A percentile compares a stretch with the other conserved stretches of the same genome.
These are phyloP conservation scores for Anethum foeniculum DNA, from an alignment of 140 eudicot species.

Conservation along the genomic window DNA sequence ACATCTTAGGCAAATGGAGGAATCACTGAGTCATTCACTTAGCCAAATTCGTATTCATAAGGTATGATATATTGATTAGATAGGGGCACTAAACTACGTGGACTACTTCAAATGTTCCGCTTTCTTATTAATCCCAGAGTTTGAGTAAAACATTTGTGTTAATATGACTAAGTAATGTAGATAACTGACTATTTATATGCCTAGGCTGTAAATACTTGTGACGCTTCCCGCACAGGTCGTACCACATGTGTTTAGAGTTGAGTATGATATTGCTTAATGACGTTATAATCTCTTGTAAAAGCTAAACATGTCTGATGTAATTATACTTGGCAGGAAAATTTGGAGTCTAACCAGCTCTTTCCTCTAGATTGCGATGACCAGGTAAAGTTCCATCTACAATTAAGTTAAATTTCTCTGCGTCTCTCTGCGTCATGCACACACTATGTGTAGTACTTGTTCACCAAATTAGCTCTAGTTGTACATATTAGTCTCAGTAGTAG, in stretches of 20 bases:
- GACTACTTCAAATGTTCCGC: neutral
- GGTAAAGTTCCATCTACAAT: constrained; percentile 17
- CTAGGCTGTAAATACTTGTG: neutral
- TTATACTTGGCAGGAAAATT: constrained; percentile 37
- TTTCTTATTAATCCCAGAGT: neutral
- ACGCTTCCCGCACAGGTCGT: neutral
- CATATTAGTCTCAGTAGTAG: no score
- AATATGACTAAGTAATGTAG: neutral
- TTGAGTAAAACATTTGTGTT: neutral
- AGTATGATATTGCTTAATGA: neutral
- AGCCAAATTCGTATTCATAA: constrained; percentile 45
- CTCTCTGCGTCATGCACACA: neutral
- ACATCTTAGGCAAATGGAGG: constrained; percentile 77
- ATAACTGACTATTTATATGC: neutral
- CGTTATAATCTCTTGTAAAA: neutral
- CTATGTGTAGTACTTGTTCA: no score
- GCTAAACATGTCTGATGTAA: neutral
- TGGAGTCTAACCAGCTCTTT: constrained; percentile 40
- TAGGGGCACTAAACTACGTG: neutral
- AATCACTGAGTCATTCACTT: constrained; percentile 61
- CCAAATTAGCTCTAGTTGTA: no score
- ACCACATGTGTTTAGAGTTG: neutral
- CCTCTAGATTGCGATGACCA: constrained; percentile 55
- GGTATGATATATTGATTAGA: constrained; percentile 31
- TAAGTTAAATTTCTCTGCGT: constrained; percentile 1